A percentile compares a stretch with the other conserved stretches of the same genome.
Conservation (phyloP, 2,329 filamentous ascomycete genomes). For the Pseudogymnoascus destructans region DNA sequence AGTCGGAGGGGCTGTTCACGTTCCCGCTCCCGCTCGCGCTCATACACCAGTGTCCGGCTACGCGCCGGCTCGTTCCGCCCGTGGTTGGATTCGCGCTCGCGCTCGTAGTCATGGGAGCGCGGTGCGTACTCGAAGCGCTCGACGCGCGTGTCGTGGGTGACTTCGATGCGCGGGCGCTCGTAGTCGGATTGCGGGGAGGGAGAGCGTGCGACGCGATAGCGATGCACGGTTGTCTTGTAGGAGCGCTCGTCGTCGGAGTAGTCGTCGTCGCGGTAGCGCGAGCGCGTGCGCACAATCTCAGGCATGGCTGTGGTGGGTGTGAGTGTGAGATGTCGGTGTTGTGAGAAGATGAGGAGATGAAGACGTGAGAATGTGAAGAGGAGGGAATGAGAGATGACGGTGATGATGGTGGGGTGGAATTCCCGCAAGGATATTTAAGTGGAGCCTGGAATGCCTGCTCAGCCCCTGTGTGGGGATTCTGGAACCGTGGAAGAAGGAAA, state of each 20-base stretch:
- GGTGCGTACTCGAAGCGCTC: slow-evolving; percentile 19
- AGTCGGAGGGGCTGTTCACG: slow-evolving; percentile 18
- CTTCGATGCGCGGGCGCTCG: slow-evolving; percentile 23
- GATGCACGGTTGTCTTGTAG: slow-evolving; percentile 24
- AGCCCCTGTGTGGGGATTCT: not conserved
- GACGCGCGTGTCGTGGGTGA: slow-evolving; percentile 20
- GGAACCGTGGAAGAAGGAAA: not conserved
- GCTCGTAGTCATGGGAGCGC: slow-evolving; percentile 25
- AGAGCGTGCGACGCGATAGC: slow-evolving; percentile 23
- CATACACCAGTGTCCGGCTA: slow-evolving; percentile 28
- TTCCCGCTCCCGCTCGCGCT: slow-evolving; percentile 32
- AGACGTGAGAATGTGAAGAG: not conserved
- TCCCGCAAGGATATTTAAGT: not conserved
- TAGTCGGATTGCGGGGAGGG: slow-evolving; percentile 22
- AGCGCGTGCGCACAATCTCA: slow-evolving; percentile 10
- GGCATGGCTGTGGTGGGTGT: slow-evolving; percentile 8
- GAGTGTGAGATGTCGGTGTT: not conserved
- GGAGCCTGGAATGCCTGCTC: slow-evolving; percentile 1
- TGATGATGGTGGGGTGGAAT: not conserved
- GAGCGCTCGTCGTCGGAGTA: slow-evolving; percentile 23
- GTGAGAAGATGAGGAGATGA: not conserved
- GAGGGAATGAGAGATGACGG: not conserved
- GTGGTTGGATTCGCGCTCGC: slow-evolving; percentile 26
- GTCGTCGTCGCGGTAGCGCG: slow-evolving; percentile 22
- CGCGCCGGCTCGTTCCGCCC: slow-evolving; percentile 28